phyloP scores from a whole-genome alignment of 495 filamentous ascomycete species.

The Penicillium bovifimosum region DNA sequence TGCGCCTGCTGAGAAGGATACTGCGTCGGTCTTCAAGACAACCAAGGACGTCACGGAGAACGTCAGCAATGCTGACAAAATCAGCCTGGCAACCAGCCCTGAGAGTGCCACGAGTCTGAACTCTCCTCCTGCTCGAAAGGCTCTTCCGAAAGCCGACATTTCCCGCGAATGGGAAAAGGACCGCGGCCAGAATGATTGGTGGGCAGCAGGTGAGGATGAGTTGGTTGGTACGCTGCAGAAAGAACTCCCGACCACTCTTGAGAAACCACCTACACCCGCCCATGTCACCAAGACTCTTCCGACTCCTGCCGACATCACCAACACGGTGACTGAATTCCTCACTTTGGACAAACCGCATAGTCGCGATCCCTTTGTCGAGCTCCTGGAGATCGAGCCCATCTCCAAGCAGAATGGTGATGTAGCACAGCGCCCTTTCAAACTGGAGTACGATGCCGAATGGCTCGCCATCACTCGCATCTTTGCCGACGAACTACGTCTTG shows the following conservation, averaged over 20 bases:
- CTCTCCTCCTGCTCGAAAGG: neutral
- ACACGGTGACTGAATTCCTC: slow-evolving; percentile 75
- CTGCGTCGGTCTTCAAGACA: neutral
- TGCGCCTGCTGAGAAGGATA: neutral
- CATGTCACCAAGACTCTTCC: neutral
- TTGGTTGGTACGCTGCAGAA: neutral
- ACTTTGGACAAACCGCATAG: slow-evolving; percentile 81
- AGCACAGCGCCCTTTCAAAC: slow-evolving; percentile 31
- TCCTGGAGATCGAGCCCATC: slow-evolving; percentile 54
- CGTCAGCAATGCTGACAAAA: neutral
- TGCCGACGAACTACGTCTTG: slow-evolving; percentile 53
- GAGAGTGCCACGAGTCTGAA: neutral
- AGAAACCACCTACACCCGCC: neutral
- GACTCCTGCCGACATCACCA: slow-evolving; percentile 49
- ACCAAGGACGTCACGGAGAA: neutral
- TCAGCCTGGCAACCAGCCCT: neutral
- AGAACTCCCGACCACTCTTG: neutral
- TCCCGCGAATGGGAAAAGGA: neutral
- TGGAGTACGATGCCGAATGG: slow-evolving; percentile 92
- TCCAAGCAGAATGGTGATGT: slow-evolving; percentile 17
- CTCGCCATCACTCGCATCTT: slow-evolving; percentile 85
- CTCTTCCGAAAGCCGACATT: neutral
- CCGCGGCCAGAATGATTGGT: neutral
- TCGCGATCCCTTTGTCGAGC: slow-evolving; percentile 69
- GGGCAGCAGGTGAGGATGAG: neutral